phyloP scores from a whole-genome alignment of 805 yeast genomes.

The Candida methanosorbosa region DNA sequence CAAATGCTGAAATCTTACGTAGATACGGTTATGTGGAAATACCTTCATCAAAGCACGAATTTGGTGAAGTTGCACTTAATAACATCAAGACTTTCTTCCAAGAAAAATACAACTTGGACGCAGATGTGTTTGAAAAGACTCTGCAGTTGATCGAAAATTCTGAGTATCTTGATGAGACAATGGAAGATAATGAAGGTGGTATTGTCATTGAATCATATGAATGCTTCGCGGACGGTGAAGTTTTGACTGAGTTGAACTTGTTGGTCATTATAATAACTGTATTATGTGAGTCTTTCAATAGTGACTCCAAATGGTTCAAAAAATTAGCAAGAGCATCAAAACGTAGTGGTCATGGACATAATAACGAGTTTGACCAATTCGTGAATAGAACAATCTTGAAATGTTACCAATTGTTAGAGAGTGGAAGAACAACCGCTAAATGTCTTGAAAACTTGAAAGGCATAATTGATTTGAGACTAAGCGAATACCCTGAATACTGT shows the following conservation, averaged over 20 bases:
- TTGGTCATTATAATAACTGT: conserved; percentile 44
- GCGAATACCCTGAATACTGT: conserved; percentile 36
- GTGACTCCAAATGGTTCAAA: conserved; percentile 24
- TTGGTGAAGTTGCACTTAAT: conserved; percentile 60
- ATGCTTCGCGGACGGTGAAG: conserved; percentile 47
- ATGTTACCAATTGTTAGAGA: conserved; percentile 51
- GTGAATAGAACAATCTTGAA: conserved; percentile 48
- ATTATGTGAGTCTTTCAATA: conserved; percentile 19
- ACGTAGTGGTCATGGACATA: conserved; percentile 6
- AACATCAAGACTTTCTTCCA: conserved; percentile 31
- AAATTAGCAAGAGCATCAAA: conserved; percentile 14
- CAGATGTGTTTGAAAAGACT: conserved; percentile 26
- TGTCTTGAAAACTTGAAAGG: conserved; percentile 20
- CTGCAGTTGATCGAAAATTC: conserved; percentile 28
- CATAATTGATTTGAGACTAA: conserved; percentile 28
- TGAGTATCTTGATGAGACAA: conserved; percentile 22
- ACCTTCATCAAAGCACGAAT: conserved; percentile 65
- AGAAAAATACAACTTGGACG: conserved; percentile 13
- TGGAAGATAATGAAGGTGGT: conserved; percentile 23
- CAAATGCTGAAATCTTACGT: conserved; percentile 84
- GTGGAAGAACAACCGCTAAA: conserved; percentile 35
- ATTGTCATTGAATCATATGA: conserved; percentile 54
- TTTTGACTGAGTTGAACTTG: conserved; percentile 49
- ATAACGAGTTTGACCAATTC: conserved; percentile 20
- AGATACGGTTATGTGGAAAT: conserved; percentile 86